Conservation (phyloP, 148 eudicot genomes). For the Drosera capensis region DNA sequence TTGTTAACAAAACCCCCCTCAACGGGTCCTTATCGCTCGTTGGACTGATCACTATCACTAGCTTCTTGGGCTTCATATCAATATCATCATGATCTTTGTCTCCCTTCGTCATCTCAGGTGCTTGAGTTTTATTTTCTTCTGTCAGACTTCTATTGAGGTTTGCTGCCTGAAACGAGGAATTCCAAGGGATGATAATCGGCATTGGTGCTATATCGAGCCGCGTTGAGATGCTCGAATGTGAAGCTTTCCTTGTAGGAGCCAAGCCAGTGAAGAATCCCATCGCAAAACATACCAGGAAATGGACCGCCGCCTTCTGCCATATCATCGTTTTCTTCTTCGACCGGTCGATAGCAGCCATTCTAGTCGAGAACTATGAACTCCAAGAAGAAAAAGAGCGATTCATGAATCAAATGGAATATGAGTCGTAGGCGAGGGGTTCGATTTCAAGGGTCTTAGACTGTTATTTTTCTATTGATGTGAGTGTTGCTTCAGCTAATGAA, state of each 20-base stretch:
- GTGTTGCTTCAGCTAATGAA: too few species aligned
- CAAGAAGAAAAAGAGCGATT: too few species aligned
- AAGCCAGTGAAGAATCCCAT: constrained; percentile 88
- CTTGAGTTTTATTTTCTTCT: too few species aligned
- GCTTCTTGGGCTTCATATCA: constrained; percentile 24
- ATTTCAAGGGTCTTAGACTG: too few species aligned
- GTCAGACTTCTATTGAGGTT: constrained; percentile 17
- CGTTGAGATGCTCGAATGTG: constrained; percentile 11
- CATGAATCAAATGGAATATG: too few species aligned
- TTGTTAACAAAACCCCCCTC: constrained; percentile 34
- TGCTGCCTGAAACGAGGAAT: not conserved
- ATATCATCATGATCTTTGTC: not conserved
- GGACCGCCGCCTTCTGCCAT: constrained; percentile 65
- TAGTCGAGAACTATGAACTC: too few species aligned
- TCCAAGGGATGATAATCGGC: constrained; percentile 11
- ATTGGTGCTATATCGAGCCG: constrained; percentile 18
- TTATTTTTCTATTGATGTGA: too few species aligned
- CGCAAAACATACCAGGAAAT: constrained; percentile 66
- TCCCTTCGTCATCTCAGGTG: constrained; percentile 5
- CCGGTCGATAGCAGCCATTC: too few species aligned
- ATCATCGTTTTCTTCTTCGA: constrained; percentile 47
- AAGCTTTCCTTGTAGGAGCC: constrained; percentile 50
- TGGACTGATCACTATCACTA: constrained; percentile 64
- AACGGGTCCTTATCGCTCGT: constrained; percentile 33
- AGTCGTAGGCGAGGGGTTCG: too few species aligned